Percentiles rank a stretch among this genome's conserved stretches.
Evolutionary conservation across 2,329 filamentous ascomycete genomes (phyloP).

Genomic region (Cercospora sp.): DNA sequence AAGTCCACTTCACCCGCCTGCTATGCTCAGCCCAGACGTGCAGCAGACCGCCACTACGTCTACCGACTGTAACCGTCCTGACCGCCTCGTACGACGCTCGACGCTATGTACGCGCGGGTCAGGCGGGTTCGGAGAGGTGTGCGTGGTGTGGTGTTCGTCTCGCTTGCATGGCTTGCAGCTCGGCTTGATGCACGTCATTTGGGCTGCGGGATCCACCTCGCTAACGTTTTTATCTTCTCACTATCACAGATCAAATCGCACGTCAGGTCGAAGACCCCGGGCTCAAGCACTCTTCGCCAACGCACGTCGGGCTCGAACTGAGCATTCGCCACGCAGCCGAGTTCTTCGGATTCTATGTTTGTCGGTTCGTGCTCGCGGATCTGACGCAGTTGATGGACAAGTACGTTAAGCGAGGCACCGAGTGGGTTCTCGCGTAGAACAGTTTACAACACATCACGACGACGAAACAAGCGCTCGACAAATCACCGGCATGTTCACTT

Average conservation of each 20-base stretch:
- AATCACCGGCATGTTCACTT: not conserved
- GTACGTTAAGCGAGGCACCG: conserved; percentile 91
- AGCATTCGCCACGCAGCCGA: conserved; percentile 91
- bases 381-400: conserved; percentile 86
- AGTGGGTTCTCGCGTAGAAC: conserved; percentile 73
- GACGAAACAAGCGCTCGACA: not conserved
- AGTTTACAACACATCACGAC: not conserved
- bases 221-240: conserved; percentile 13
- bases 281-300: conserved; percentile 85
- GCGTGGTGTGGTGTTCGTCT: conserved; percentile 8
- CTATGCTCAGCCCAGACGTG: conserved; percentile 1
- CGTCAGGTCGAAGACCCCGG: conserved; percentile 95
- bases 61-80: conserved; percentile 6
- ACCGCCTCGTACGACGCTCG: conserved; percentile 8
- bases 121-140: not conserved
- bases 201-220: conserved; percentile 9
- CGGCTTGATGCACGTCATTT: conserved; percentile 15
- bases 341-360: conserved; percentile 96
- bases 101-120: not conserved
- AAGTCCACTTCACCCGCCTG: conserved; percentile 43
- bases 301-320: conserved; percentile 91
- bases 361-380: conserved; percentile 89
- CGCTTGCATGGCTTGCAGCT: conserved; percentile 20
- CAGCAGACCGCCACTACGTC: conserved; percentile 18
- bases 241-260: conserved; percentile 77